Evolutionary conservation across 73 alveolate genomes (phyloP).

Genomic region (Symbiodinium pilosum): DNA sequence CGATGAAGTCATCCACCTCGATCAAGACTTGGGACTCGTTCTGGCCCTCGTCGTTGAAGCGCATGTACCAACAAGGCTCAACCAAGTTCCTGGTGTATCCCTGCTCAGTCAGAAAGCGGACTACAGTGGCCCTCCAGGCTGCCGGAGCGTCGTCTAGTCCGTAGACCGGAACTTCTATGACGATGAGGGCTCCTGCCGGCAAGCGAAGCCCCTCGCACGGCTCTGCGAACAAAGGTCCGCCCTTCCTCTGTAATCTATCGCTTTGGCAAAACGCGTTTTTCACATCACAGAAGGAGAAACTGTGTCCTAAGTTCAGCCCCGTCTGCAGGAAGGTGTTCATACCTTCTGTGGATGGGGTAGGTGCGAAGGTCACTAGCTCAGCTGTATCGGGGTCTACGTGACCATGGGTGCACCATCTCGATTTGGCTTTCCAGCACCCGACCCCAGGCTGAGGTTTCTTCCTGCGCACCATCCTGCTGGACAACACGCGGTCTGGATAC

Average conservation of each 20-base stretch:
- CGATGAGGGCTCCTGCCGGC: constrained; percentile 5
- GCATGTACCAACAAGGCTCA: constrained; percentile 9
- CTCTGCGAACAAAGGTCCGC: constrained; percentile 6
- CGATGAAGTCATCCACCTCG: constrained; percentile 39
- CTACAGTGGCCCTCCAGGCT: neutral
- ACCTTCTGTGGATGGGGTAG: constrained; percentile 10
- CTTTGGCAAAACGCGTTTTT: constrained; percentile 35
- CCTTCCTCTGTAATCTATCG: neutral
- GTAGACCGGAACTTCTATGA: constrained; percentile 12
- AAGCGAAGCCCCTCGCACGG: constrained; percentile 26
- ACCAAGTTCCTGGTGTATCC: neutral
- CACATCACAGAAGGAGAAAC: neutral
- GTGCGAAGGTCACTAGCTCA: neutral
- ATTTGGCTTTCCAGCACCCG: constrained; percentile 22
- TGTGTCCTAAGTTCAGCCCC: neutral
- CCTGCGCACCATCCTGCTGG: constrained; percentile 21
- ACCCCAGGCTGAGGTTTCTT: constrained; percentile 11
- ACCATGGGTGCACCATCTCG: constrained; percentile 39
- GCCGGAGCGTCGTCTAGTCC: constrained; percentile 53
- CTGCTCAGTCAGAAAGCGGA: neutral
- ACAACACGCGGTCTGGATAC: neutral
- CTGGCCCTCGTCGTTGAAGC: neutral
- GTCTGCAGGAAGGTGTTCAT: neutral
- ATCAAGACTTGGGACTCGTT: neutral
- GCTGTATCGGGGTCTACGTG: constrained; percentile 33